Evolutionary conservation across 2,329 filamentous ascomycete species (phyloP), one percentile per base, ranked within the genome.

Genomic region (Diaporthe sp.): DNA sequence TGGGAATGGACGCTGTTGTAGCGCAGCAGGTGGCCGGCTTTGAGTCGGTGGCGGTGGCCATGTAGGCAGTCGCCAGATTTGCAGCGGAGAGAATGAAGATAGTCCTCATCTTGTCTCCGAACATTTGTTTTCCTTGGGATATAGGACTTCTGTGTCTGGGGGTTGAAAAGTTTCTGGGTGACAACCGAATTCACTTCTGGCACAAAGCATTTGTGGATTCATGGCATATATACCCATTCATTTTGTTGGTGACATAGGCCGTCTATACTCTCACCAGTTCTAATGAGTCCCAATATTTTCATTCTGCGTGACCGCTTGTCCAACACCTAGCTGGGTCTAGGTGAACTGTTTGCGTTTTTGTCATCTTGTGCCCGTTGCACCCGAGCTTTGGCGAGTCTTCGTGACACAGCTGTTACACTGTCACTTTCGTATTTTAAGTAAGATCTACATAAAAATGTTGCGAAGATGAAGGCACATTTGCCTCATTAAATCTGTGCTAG

Each of bases 61-160:
- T 25, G 10, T 61, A 1, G 15, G 57, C 69, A 7, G 69, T 25
- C 28, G 35, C 42, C 33, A 64, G 10, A 8, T 8, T 19, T 30
- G 45, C 45, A 25, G 47, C 22, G n/a, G 30, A 6, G 9, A 72
- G 57, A 17, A 19, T 15, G 9, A 72, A 13, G 5, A 12, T n/a
- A 3, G 33, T 8, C 45, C 54, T 54, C 89, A 30, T 72, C 30
- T 4, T 28, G 30, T n/a, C 4, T 7, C 2, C 17, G 10, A n/a
- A n/a, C 88, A 10, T 1, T 5, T 19, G 5, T 28, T 25, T 2
- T 0, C 3, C 12, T 61, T 40, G 35, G 10, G 7, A 13, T 12
- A 12, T 42, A 3, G 40, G 3, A 3, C 3, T 13, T 42, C 9
- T 12, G 7, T 42, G 10, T 42, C 13, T 3, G 15, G 12, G 13